These are phyloP conservation scores for Macrolepiota fuliginosa DNA, from an alignment of 768 basidiomycete species.

Conservation along the genomic window DNA sequence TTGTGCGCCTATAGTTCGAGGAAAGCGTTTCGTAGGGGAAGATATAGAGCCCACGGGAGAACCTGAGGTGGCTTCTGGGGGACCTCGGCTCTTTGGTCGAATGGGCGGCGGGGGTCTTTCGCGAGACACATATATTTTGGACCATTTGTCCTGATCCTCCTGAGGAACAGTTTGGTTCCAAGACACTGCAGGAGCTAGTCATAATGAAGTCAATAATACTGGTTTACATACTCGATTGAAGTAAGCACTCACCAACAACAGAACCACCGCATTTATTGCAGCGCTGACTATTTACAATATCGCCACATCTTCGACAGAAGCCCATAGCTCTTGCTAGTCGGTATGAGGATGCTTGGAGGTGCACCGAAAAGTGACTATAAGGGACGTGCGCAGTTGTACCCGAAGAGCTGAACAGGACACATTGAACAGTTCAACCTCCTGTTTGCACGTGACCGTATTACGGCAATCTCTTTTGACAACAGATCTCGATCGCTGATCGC, in stretches of 20 bases:
- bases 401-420: not conserved
- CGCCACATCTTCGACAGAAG: slow-evolving; percentile 84
- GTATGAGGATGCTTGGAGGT: not conserved
- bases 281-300: slow-evolving; percentile 68
- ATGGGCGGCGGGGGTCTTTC: slow-evolving; percentile 44
- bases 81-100: slow-evolving; percentile 25
- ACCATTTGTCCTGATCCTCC: slow-evolving; percentile 66
- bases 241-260: slow-evolving; percentile 64
- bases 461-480: not conserved
- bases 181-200: slow-evolving; percentile 62
- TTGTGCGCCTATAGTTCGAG: slow-evolving; percentile 37
- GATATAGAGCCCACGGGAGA: slow-evolving; percentile 14
- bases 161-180: slow-evolving; percentile 52
- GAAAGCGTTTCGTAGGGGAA: slow-evolving; percentile 45
- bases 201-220: not conserved
- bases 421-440: slow-evolving; percentile 12
- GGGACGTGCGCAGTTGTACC: not conserved
- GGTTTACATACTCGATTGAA: not conserved
- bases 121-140: slow-evolving; percentile 69
- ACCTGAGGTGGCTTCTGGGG: slow-evolving; percentile 16
- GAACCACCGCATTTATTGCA: slow-evolving; percentile 76
- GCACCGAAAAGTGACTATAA: not conserved
- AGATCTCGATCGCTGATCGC: not conserved
- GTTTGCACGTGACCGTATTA: slow-evolving; percentile 1
- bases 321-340: slow-evolving; percentile 50